Conservation (phyloP, 2,329 filamentous ascomycete species). For the Pseudogymnoascus sp. region DNA sequence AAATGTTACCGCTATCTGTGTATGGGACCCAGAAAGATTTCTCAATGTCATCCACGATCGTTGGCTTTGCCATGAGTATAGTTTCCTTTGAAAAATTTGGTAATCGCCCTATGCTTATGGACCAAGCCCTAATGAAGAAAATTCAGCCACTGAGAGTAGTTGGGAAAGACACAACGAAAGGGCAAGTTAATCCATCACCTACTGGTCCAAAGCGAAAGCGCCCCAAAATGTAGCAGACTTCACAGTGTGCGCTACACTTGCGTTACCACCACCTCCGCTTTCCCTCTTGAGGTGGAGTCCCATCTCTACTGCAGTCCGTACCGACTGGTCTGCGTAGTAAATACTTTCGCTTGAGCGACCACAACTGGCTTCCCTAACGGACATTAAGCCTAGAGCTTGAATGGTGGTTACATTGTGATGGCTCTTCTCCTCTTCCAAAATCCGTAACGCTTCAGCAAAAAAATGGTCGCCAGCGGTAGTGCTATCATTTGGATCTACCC, state of each 20-base stretch:
- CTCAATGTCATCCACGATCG: no score
- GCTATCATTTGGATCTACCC: conserved; percentile 52
- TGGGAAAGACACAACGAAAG: no score
- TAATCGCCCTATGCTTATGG: no score
- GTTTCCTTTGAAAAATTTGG: no score
- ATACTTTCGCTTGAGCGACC: conserved; percentile 67
- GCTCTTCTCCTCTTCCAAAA: conserved; percentile 50
- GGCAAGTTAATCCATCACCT: no score
- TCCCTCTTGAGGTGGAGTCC: conserved; percentile 17
- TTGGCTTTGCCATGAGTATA: no score
- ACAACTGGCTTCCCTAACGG: conserved; percentile 64
- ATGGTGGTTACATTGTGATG: conserved; percentile 62
- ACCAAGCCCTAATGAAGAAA: no score
- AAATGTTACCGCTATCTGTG: no score
- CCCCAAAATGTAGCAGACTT: conserved; percentile 42
- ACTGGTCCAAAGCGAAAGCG: conserved; percentile 58
- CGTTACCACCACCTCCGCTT: conserved; percentile 32
- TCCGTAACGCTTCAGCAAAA: conserved; percentile 59
- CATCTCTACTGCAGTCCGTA: conserved; percentile 57
- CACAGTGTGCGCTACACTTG: conserved; percentile 35
- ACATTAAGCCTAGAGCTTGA: conserved; percentile 70
- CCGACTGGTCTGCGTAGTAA: conserved; percentile 65
- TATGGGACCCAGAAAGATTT: no score
- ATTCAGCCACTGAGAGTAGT: no score
- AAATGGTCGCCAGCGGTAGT: conserved; percentile 69